Base-by-base conservation (phyloP, 306 rosid species). In the Purshia tridentata region DNA sequence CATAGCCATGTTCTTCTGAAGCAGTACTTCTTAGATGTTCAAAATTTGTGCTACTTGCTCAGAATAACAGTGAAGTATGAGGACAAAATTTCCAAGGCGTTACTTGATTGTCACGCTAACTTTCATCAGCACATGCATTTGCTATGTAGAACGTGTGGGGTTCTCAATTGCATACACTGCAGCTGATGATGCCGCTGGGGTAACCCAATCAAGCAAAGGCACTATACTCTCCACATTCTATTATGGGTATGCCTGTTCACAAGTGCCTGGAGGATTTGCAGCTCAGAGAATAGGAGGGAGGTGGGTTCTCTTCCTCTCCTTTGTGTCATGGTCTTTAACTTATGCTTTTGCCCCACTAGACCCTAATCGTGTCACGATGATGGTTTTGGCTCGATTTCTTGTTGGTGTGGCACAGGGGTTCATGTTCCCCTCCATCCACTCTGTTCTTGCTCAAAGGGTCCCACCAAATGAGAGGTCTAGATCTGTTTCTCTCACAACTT, bases 291-390 rank as follows among this genome's bases (percentile, higher is more conserved):
- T 66, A n/a, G 73, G 59, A 56, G 78, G 72, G 54, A 45, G 65
- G 66, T 54, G 12, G 44, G 65, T 65, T 22, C 67, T 45, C 7
- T 72, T 75, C 3, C 29, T 45, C 46, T 65, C 78, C 39, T 74
- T 54, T 53, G 45, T 53, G 18, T 42, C 49, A 19, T 74, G 78
- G 67, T 75, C 72, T 41, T 35, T 66, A 44, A 65, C 65, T 3
- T 65, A 52, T 75, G 78, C 78, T 9, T 66, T 54, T 45, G 50
- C 64, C 52, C 71, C 71, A 18, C 65, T 46, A 39, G 79, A 76
- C 50, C 63, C 73, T 6, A 41, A 59, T 6, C 3, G n/a, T 5
- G 53, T 58, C 19, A 14, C 10, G 16, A 6, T 69, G 14, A 23
- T 55, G 79, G 79, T 76, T 46, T 8, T 57, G 23, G 68, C 51